Evolutionary conservation across 2,329 filamentous ascomycete genomes (phyloP), one percentile per base, ranked within the genome.

Genomic region (Paecilomyces formosus): DNA sequence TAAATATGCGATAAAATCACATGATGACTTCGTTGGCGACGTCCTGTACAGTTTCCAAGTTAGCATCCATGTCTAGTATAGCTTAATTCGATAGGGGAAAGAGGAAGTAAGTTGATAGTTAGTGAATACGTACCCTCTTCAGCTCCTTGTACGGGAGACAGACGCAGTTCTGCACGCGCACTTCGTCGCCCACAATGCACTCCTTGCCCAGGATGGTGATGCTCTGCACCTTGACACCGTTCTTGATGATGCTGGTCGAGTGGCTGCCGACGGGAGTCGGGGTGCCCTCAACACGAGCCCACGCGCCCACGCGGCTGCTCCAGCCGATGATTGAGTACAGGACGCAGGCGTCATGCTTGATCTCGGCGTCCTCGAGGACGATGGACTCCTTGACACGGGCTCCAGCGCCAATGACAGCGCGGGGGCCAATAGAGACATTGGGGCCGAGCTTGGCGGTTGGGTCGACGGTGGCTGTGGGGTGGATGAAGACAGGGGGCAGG

Each of bases 201-300:
- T 99, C 94, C 82, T 97, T 97, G 72, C 93, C 93, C 62, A 99
- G 77, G 65, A 97, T 99, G 53, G 93, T 97, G 72, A 97, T 94
- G 75, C 91, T 96, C 82, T 97, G 94, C 55, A 99, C 94, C 82
- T 97, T 97, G 76, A 97, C 87, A 55, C 94, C 94, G 70, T 97
- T 96, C 85, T 97, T 97, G 76, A 97, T 83, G 68, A 97, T 92
- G 77, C 89, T 96, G 13, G 93, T 97, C 57, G 86, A 89, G 79
- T 97, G 93, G 79, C 89, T 96, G 56, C 84, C 87, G 57, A 90
- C 86, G 0, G 92, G 89, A 15, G 89, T 95, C 0, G 93, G 92
- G 0, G 92, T 96, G 57, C 94, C 94, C 77, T 99, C 94, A 26
- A 99, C 93, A 73, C 94, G 88, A 56, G 94, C 92, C 94, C 94